A percentile compares a stretch with the other conserved stretches of the same genome.
Evolutionary conservation across 202 grass and related monocot species (phyloP).

Genomic region (Sporobolus alterniflorus): DNA sequence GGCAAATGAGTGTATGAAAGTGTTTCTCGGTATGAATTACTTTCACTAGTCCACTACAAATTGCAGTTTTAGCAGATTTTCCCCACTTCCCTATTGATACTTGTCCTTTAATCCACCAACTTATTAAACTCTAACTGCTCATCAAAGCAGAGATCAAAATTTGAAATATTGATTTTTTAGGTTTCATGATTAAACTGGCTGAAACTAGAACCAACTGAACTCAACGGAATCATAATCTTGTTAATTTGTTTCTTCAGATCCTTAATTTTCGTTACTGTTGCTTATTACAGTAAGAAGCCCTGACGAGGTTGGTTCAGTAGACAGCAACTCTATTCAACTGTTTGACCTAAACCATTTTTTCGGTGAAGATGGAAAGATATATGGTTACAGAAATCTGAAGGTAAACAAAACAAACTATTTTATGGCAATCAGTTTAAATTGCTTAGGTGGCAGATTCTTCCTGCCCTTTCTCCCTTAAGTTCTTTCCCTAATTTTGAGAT

Average conservation of each 20-base stretch:
- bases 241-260: conserved; percentile 22
- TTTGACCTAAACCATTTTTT: conserved; percentile 94
- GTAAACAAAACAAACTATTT: conserved; percentile 45
- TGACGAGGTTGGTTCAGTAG: conserved; percentile 52
- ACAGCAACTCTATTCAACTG: conserved; percentile 56
- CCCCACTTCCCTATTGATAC: not conserved
- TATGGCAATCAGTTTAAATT: not conserved
- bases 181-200: not conserved
- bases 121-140: not conserved
- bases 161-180: not conserved
- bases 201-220: conserved; percentile 9
- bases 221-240: conserved; percentile 14
- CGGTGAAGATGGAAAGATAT: conserved; percentile 94
- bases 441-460: not conserved
- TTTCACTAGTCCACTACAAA: not conserved
- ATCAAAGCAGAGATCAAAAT: not conserved
- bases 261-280: conserved; percentile 13
- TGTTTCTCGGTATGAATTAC: conserved; percentile 74
- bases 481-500: not conserved
- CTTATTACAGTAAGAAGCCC: conserved; percentile 53
- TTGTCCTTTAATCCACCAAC: not conserved
- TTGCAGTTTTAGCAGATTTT: not conserved
- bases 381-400: conserved; percentile 91
- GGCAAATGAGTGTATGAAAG: conserved; percentile 84
- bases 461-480: not conserved